Evolutionary conservation across 2,329 filamentous ascomycete genomes (phyloP).

Genomic region (Metarhizium brunneum): DNA sequence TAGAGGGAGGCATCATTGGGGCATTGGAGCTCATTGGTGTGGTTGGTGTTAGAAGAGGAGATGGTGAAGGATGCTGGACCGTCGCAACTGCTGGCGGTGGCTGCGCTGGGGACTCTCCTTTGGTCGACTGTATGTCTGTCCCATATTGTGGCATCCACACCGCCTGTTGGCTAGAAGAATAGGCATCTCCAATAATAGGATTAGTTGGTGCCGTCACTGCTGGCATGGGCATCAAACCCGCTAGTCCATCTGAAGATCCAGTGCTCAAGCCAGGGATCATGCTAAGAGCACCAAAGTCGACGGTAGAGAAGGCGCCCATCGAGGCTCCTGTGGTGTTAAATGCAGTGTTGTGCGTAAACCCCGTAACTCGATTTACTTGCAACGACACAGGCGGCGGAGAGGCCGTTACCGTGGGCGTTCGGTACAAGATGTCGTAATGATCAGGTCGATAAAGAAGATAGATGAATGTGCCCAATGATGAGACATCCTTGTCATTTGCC

Average conservation of each 20-base stretch:
- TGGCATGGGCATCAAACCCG: conserved; percentile 23
- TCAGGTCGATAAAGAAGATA: conserved; percentile 60
- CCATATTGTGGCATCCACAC: conserved; percentile 27
- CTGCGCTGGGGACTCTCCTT: conserved; percentile 13
- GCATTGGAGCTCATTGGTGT: conserved; percentile 9
- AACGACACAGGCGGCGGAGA: conserved; percentile 16
- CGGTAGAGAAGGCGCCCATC: conserved; percentile 31
- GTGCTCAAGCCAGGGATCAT: conserved; percentile 36
- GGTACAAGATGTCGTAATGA: conserved; percentile 93
- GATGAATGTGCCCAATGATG: conserved; percentile 40
- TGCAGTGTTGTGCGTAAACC: conserved; percentile 35
- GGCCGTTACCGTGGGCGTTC: conserved; percentile 27
- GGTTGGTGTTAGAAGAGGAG: conserved; percentile 21
- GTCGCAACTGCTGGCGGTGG: conserved; percentile 20
- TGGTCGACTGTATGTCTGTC: conserved; percentile 14
- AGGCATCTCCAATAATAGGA: conserved; percentile 19
- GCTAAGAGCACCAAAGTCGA: conserved; percentile 33
- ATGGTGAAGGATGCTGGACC: conserved; percentile 19
- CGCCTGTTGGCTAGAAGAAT: conserved; percentile 24
- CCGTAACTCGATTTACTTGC: conserved; percentile 44
- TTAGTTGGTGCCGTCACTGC: conserved; percentile 18
- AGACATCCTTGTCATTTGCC: conserved; percentile 33
- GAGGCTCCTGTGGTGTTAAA: conserved; percentile 30
- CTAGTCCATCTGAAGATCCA: conserved; percentile 6
- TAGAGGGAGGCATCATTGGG: conserved; percentile 3